These are phyloP conservation scores for Fusarium verticillioides DNA, from an alignment of 2,329 filamentous ascomycete genomes.

Conservation along the genomic window DNA sequence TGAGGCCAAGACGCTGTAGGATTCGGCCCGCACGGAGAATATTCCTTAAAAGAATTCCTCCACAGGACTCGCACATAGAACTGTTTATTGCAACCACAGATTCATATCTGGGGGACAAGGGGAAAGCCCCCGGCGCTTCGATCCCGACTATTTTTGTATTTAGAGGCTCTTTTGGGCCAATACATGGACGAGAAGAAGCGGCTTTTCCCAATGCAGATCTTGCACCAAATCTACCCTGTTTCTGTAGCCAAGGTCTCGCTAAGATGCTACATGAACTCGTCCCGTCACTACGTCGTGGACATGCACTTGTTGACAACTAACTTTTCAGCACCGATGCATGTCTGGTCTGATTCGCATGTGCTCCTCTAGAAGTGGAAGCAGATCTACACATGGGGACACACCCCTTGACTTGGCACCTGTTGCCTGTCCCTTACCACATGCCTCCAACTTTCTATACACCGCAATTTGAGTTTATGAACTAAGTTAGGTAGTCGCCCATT, in stretches of 20 bases:
- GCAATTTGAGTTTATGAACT: constrained; percentile 4
- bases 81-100: constrained; percentile 27
- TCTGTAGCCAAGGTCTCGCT: constrained; percentile 24
- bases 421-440: constrained; percentile 5
- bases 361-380: constrained; percentile 18
- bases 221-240: constrained; percentile 1
- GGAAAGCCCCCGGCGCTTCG: constrained; percentile 28
- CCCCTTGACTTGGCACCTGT: constrained; percentile 5
- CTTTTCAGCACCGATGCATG: constrained; percentile 28
- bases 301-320: constrained; percentile 23
- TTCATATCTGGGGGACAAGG: constrained; percentile 1
- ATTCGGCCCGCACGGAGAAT: constrained; percentile 34
- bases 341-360: constrained; percentile 33
- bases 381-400: constrained; percentile 30
- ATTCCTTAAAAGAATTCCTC: constrained; percentile 17
- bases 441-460: constrained; percentile 19
- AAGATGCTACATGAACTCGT: constrained; percentile 22
- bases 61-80: neutral
- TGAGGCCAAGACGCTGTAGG: constrained; percentile 7
- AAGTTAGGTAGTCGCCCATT: neutral
- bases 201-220: constrained; percentile 19
- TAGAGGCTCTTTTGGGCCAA: constrained; percentile 14
- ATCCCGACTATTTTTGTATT: constrained; percentile 33
- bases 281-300: constrained; percentile 6
- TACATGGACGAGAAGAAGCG: constrained; percentile 22